Evolutionary conservation across 2,329 filamentous ascomycete species (phyloP).

Genomic region (Knufia fluminis): DNA sequence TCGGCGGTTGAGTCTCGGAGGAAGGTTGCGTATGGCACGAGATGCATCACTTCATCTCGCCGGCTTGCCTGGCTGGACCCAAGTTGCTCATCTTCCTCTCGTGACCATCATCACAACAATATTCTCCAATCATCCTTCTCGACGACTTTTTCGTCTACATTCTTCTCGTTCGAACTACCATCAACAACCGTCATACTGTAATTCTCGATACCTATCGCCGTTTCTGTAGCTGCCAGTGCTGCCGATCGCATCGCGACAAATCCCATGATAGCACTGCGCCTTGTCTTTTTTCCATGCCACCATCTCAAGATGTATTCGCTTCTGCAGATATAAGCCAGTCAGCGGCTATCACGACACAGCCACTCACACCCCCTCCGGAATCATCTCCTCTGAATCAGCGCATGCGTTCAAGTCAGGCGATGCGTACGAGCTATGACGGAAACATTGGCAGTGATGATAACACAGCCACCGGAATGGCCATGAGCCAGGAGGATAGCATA

Average conservation of each 20-base stretch:
- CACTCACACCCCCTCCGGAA: slow-evolving; percentile 17
- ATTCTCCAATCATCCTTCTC: neutral
- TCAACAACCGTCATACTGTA: slow-evolving; percentile 8
- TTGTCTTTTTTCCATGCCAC: slow-evolving; percentile 20
- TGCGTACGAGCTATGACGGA: slow-evolving; percentile 7
- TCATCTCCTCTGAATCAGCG: neutral
- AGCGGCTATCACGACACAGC: slow-evolving; percentile 17
- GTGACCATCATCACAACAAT: neutral
- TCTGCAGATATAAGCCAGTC: slow-evolving; percentile 12
- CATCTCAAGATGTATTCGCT: slow-evolving; percentile 14
- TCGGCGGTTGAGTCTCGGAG: neutral
- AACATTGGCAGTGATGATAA: slow-evolving; percentile 12
- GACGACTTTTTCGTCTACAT: neutral
- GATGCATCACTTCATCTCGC: neutral
- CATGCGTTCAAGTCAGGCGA: neutral
- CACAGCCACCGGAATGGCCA: slow-evolving; percentile 22
- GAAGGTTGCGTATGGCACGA: neutral
- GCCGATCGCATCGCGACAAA: neutral
- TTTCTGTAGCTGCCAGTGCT: neutral
- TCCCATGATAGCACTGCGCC: slow-evolving; percentile 19
- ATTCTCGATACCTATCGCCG: slow-evolving; percentile 3
- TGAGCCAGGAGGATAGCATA: slow-evolving; percentile 20
- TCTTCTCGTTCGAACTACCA: too few relatives aligned
- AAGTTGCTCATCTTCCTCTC: neutral
- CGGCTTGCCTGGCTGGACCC: neutral